Evolutionary conservation across 2,329 filamentous ascomycete genomes (phyloP).

Genomic region (Leptographium procerum): DNA sequence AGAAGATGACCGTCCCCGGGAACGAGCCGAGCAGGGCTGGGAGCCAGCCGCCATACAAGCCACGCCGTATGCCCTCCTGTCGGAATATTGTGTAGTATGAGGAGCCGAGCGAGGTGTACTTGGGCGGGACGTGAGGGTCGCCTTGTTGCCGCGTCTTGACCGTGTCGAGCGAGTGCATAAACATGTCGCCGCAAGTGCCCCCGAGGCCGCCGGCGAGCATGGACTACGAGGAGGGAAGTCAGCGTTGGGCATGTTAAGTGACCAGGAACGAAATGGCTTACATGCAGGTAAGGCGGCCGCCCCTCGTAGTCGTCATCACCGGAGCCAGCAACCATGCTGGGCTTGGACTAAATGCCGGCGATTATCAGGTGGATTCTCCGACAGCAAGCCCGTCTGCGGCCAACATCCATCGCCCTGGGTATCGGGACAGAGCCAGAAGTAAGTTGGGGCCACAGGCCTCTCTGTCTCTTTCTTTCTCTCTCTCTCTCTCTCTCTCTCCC

Average conservation of each 20-base stretch:
- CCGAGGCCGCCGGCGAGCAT: constrained; percentile 94
- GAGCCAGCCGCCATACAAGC: constrained; percentile 85
- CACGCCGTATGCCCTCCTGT: constrained; percentile 77
- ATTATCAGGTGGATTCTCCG: constrained; percentile 6
- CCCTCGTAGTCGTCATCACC: constrained; percentile 38
- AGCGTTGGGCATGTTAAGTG: too few relatives aligned
- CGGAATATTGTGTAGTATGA: constrained; percentile 89
- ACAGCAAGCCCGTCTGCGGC: constrained; percentile 1
- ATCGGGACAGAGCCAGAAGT: neutral
- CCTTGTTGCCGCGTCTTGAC: constrained; percentile 98
- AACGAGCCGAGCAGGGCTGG: constrained; percentile 89
- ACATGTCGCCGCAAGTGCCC: constrained; percentile 85
- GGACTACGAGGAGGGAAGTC: constrained; percentile 40
- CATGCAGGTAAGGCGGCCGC: constrained; percentile 50
- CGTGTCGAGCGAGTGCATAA: constrained; percentile 98
- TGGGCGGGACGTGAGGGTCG: constrained; percentile 83
- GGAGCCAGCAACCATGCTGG: constrained; percentile 16
- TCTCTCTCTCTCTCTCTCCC: too few relatives aligned
- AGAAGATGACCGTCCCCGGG: constrained; percentile 87
- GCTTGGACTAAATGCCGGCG: constrained; percentile 1
- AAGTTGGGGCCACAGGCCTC: neutral
- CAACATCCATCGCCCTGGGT: constrained; percentile 16
- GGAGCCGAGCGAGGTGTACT: constrained; percentile 79
- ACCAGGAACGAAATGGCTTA: too few relatives aligned
- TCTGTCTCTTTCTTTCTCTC: too few relatives aligned